Conservation (phyloP, 129 eudicot genomes). For the Smallanthus sonchifolius region DNA sequence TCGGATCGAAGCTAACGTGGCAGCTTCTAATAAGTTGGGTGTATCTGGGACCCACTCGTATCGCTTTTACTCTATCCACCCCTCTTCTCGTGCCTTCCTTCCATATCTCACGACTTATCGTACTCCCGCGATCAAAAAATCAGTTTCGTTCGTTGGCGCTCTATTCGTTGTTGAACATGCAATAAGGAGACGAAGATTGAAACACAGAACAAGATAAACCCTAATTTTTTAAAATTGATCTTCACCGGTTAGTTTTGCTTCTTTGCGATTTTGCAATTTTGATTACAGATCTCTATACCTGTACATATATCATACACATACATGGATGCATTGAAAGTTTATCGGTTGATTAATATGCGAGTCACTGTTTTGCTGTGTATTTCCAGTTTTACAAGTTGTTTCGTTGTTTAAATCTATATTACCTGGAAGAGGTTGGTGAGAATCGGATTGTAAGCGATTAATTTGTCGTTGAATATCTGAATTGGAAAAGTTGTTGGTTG, state of each 20-base stretch:
- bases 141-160: constrained; percentile 72
- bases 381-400: constrained; percentile 13
- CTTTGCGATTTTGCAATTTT: neutral
- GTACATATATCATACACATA: neutral
- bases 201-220: constrained; percentile 33
- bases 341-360: constrained; percentile 2
- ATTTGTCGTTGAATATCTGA: neutral
- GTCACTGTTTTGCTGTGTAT: constrained; percentile 6
- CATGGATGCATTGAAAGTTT: constrained; percentile 8
- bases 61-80: constrained; percentile 29
- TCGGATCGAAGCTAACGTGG: constrained; percentile 15
- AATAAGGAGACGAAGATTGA: neutral
- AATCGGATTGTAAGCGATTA: constrained; percentile 7
- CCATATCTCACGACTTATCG: constrained; percentile 19
- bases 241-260: constrained; percentile 18
- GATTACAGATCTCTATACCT: constrained; percentile 31
- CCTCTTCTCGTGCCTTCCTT: constrained; percentile 42
- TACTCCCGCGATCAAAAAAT: constrained; percentile 47
- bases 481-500: neutral
- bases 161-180: constrained; percentile 24
- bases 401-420: constrained; percentile 13
- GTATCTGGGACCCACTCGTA: constrained; percentile 30
- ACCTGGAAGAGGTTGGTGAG: constrained; percentile 24
- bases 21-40: neutral
- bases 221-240: constrained; percentile 23